Evolutionary conservation across 2,329 filamentous ascomycete species (phyloP).

Genomic region (Colletotrichum spaethianum): DNA sequence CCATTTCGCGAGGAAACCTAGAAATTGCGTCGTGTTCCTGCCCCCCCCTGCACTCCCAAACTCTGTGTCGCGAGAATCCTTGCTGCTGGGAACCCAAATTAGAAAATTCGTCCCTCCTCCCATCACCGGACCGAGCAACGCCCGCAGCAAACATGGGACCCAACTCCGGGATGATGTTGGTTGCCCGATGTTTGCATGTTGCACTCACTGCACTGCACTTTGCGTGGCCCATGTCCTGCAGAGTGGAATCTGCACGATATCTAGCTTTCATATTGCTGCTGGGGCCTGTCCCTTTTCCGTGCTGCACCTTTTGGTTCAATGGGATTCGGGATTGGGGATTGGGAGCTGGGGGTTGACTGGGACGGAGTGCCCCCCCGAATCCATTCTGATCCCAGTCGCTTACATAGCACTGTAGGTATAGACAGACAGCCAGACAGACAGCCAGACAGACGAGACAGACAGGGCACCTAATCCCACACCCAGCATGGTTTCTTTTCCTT

Average conservation of each 20-base stretch:
- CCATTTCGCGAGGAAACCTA: not conserved
- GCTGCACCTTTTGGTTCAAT: conserved; percentile 9
- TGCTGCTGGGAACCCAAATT: conserved; percentile 9
- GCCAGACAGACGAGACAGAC: not conserved
- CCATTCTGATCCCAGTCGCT: conserved; percentile 2
- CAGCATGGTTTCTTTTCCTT: conserved; percentile 14
- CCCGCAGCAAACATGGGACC: conserved; percentile 11
- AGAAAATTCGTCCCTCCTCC: conserved; percentile 17
- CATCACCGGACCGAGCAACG: conserved; percentile 18
- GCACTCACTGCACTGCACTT: not conserved
- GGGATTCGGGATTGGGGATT: not conserved
- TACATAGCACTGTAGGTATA: too few species aligned
- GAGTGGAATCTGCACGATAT: conserved; percentile 10
- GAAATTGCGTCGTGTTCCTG: not conserved
- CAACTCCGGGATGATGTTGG: not conserved
- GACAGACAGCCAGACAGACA: not conserved
- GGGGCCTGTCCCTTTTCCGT: conserved; percentile 7
- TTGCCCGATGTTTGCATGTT: conserved; percentile 14
- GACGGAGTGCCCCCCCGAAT: not conserved
- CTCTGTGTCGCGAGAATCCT: not conserved
- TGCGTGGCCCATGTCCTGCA: conserved; percentile 7
- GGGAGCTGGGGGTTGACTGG: not conserved
- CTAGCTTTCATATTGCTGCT: conserved; percentile 11
- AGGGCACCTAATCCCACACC: not conserved
- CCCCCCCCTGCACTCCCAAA: not conserved